Percentiles rank a stretch among this genome's conserved stretches.
Conservation (phyloP, 331 rosid species). For the Pyracantha coccinea region DNA sequence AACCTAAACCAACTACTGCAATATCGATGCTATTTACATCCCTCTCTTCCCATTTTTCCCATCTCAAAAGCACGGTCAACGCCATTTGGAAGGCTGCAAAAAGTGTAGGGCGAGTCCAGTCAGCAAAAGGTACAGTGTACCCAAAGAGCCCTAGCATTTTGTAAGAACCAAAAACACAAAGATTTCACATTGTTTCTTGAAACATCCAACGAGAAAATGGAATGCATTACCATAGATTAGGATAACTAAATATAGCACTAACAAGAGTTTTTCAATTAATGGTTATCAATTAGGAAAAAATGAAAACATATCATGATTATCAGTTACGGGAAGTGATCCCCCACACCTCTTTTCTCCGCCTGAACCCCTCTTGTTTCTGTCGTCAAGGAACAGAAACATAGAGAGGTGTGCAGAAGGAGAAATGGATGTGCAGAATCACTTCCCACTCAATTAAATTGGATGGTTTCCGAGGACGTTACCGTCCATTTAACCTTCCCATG, state of each 20-base stretch:
- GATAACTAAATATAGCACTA: not conserved
- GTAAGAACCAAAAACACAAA: not conserved
- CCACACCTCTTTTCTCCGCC: too few relatives aligned
- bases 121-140: not conserved
- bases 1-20: conserved; percentile 70
- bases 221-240: not conserved
- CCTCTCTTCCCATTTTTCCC: conserved; percentile 67
- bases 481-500: not conserved
- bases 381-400: too few relatives aligned
- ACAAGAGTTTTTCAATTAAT: too few relatives aligned
- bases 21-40: conserved; percentile 62
- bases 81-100: conserved; percentile 67
- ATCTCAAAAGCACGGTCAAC: conserved; percentile 43
- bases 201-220: not conserved
- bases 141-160: not conserved
- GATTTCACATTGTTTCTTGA: not conserved
- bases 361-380: too few relatives aligned
- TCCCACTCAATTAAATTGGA: not conserved
- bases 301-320: too few relatives aligned
- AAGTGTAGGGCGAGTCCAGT: not conserved
- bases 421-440: not conserved
- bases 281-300: too few relatives aligned
- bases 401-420: not conserved
- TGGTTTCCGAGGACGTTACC: not conserved
- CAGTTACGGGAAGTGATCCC: too few relatives aligned